A percentile compares a stretch with the other conserved stretches of the same genome.
Conservation (phyloP, 192 early-diverging fungal genomes). For the Pecoramyces ruminantium region DNA sequence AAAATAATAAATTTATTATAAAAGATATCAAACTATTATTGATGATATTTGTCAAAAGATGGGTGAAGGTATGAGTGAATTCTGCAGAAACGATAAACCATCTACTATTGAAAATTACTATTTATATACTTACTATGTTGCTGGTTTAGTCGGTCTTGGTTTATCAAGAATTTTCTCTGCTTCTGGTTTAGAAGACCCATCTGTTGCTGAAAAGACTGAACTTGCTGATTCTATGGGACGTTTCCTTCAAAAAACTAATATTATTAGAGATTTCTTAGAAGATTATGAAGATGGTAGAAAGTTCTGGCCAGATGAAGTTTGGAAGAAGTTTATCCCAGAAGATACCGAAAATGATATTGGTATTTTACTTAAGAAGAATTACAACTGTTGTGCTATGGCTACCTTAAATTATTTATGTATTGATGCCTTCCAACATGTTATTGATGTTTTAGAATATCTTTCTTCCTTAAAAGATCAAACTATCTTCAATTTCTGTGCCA, state of each 20-base stretch:
- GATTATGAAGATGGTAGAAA: conserved; percentile 72
- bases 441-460: conserved; percentile 77
- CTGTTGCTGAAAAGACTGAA: conserved; percentile 22
- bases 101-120: conserved; percentile 73
- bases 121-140: conserved; percentile 94
- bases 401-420: conserved; percentile 68
- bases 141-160: conserved; percentile 87
- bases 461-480: conserved; percentile 52
- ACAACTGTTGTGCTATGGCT: neutral
- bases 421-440: conserved; percentile 70
- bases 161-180: conserved; percentile 78
- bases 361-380: neutral
- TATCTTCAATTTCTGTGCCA: conserved; percentile 88
- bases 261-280: conserved; percentile 85
- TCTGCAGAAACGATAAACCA: conserved; percentile 33
- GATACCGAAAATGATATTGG: conserved; percentile 11
- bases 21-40: conserved; percentile 69
- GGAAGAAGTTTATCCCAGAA: conserved; percentile 52
- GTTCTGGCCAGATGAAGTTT: conserved; percentile 95
- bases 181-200: conserved; percentile 56
- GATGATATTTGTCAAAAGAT: conserved; percentile 78
- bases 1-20: neutral
- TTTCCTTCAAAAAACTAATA: conserved; percentile 97
- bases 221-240: conserved; percentile 86
- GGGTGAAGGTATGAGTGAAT: conserved; percentile 93